Conservation (phyloP, 1,284 basidiomycete species). For the Ustanciosporium gigantosporum region DNA sequence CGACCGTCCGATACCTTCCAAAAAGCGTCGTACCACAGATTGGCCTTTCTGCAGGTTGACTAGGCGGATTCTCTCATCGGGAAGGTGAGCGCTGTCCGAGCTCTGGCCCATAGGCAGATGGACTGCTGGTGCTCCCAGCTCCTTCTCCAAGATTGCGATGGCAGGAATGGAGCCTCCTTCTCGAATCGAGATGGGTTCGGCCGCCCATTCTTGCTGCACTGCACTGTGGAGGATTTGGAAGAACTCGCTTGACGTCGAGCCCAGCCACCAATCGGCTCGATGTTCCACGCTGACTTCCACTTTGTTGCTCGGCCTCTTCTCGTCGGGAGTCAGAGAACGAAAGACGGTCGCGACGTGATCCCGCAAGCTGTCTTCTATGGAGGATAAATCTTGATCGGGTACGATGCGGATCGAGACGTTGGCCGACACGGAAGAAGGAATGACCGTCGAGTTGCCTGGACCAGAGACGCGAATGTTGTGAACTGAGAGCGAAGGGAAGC, state of each 20-base stretch:
- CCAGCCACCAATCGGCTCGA: conserved; percentile 94
- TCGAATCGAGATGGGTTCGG: conserved; percentile 70
- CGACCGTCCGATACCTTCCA: conserved; percentile 21
- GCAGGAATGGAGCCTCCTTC: conserved; percentile 84
- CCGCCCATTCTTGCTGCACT: conserved; percentile 77
- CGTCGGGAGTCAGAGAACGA: conserved; percentile 61
- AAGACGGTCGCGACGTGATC: conserved; percentile 71
- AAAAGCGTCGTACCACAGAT: conserved; percentile 23
- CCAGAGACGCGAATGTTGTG: conserved; percentile 47
- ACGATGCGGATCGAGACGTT: conserved; percentile 74
- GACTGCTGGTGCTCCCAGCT: conserved; percentile 73
- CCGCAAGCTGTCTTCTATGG: conserved; percentile 70
- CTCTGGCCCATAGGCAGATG: conserved; percentile 78
- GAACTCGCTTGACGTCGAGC: conserved; percentile 78
- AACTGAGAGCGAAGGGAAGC: conserved; percentile 48
- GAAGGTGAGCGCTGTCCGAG: conserved; percentile 82
- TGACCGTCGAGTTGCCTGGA: conserved; percentile 50
- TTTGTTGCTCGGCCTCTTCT: conserved; percentile 8
- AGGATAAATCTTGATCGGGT: conserved; percentile 82
- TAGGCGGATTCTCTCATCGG: conserved; percentile 79
- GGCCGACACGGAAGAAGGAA: conserved; percentile 46
- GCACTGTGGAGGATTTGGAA: conserved; percentile 80
- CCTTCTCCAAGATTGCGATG: conserved; percentile 87
- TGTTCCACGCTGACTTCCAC: conserved; percentile 72
- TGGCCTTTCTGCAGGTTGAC: conserved; percentile 67